Evolutionary conservation across 2,329 filamentous ascomycete genomes (phyloP).

Genomic region (Phyllosticta citrichinensis): DNA sequence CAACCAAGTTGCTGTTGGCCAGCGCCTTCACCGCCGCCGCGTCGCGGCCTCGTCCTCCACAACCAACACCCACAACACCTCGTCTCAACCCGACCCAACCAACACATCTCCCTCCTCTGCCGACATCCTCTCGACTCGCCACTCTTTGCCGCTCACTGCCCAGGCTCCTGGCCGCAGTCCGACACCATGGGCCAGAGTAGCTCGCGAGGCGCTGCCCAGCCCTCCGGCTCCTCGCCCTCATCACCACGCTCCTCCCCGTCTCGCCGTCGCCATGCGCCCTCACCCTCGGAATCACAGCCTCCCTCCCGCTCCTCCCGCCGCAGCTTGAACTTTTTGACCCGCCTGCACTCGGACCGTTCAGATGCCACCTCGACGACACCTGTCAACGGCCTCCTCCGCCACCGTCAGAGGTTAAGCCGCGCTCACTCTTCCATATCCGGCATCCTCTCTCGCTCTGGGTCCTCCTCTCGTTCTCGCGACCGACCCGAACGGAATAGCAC

Average conservation of each 20-base stretch:
- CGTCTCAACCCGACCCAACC: background rate
- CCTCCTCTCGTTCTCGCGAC: conserved; percentile 7
- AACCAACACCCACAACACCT: background rate
- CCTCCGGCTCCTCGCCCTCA: conserved; percentile 14
- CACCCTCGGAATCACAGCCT: conserved; percentile 17
- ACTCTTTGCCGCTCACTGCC: conserved; percentile 5
- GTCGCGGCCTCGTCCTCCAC: conserved; percentile 1
- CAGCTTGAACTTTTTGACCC: conserved; percentile 21
- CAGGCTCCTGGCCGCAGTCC: conserved; percentile 17
- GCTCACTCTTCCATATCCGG: conserved; percentile 27
- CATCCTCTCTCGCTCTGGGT: conserved; percentile 14
- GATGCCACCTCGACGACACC: conserved; percentile 23
- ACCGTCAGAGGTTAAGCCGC: conserved; percentile 23
- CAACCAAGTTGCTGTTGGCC: background rate
- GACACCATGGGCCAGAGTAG: conserved; percentile 29
- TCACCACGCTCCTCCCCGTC: conserved; percentile 22
- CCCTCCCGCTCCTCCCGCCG: conserved; percentile 16
- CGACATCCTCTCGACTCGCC: conserved; percentile 3
- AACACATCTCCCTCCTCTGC: conserved; percentile 9
- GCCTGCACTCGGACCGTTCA: conserved; percentile 21
- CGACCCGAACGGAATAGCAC: conserved; percentile 13
- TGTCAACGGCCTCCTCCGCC: conserved; percentile 15
- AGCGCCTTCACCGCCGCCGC: conserved; percentile 7
- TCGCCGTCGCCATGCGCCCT: conserved; percentile 15
- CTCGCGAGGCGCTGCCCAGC: conserved; percentile 21